Conservation (phyloP, 2,329 filamentous ascomycete genomes). For the Ophiostoma ulmi region DNA sequence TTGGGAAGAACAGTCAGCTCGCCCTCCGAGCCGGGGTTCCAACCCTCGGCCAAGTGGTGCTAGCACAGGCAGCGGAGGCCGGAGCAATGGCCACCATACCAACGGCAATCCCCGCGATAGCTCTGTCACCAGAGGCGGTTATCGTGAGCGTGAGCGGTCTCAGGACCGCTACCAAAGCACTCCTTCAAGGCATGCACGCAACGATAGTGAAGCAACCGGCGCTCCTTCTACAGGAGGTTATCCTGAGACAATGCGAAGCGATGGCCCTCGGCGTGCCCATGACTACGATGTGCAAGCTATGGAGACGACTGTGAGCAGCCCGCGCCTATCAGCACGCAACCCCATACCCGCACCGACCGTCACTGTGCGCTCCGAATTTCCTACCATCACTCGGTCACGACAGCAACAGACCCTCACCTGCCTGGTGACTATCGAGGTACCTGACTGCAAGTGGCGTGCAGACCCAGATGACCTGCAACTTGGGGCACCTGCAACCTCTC, state of each 20-base stretch:
- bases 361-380: conserved; percentile 95
- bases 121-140: conserved; percentile 36
- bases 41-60: conserved; percentile 34
- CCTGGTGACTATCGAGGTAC: conserved; percentile 86
- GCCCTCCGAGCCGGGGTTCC: conserved; percentile 49
- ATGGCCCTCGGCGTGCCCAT: conserved; percentile 64
- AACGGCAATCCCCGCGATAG: conserved; percentile 34
- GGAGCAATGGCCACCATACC: conserved; percentile 32
- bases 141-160: conserved; percentile 39
- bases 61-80: conserved; percentile 35
- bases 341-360: conserved; percentile 86
- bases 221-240: conserved; percentile 74
- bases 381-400: conserved; percentile 82
- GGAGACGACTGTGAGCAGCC: conserved; percentile 76
- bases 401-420: conserved; percentile 95
- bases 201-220: conserved; percentile 72
- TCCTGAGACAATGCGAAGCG: conserved; percentile 66
- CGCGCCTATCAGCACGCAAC: conserved; percentile 67
- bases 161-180: conserved; percentile 42
- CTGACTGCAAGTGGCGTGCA: conserved; percentile 84
- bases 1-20: conserved; percentile 61
- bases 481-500: conserved; percentile 38
- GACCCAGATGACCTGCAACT: conserved; percentile 73
- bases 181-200: conserved; percentile 59
- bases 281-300: conserved; percentile 96